Evolutionary conservation across 1,139 yeast genomes (phyloP).

Genomic region (Kazachstania sp.): DNA sequence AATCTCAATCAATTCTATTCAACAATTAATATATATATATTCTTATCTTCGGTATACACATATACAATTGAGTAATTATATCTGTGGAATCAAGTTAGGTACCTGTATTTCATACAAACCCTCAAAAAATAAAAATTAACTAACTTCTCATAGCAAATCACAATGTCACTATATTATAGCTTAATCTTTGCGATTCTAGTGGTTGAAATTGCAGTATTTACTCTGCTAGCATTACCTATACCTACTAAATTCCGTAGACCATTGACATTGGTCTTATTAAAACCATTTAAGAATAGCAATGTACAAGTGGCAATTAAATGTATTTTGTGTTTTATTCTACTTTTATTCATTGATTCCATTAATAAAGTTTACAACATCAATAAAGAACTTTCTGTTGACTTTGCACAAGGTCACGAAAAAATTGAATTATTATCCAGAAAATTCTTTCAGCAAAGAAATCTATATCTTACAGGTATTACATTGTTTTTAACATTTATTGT

Average conservation of each 20-base stretch:
- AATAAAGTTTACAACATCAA: constrained; percentile 72
- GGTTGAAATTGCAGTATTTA: constrained; percentile 72
- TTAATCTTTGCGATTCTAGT: constrained; percentile 63
- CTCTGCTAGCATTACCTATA: constrained; percentile 74
- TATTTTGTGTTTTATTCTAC: constrained; percentile 71
- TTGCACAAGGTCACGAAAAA: constrained; percentile 12
- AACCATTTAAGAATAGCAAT: constrained; percentile 63
- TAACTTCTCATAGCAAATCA: neutral
- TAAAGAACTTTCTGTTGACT: constrained; percentile 35
- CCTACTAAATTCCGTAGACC: constrained; percentile 70
- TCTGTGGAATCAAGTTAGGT: too few relatives aligned
- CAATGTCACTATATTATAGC: constrained; percentile 28
- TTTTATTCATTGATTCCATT: constrained; percentile 81
- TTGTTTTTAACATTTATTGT: constrained; percentile 80
- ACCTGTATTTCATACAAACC: too few relatives aligned
- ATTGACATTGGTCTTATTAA: constrained; percentile 52
- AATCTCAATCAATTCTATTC: too few relatives aligned
- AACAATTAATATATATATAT: too few relatives aligned
- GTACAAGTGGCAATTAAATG: constrained; percentile 75
- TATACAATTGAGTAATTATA: too few relatives aligned
- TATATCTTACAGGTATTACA: constrained; percentile 94
- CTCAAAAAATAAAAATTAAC: too few relatives aligned
- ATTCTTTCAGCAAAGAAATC: constrained; percentile 93
- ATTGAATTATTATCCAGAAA: constrained; percentile 46
- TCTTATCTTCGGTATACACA: too few relatives aligned